These are phyloP conservation scores for Noccaea bulbosa DNA, from an alignment of 345 rosid genomes.

Conservation along the genomic window DNA sequence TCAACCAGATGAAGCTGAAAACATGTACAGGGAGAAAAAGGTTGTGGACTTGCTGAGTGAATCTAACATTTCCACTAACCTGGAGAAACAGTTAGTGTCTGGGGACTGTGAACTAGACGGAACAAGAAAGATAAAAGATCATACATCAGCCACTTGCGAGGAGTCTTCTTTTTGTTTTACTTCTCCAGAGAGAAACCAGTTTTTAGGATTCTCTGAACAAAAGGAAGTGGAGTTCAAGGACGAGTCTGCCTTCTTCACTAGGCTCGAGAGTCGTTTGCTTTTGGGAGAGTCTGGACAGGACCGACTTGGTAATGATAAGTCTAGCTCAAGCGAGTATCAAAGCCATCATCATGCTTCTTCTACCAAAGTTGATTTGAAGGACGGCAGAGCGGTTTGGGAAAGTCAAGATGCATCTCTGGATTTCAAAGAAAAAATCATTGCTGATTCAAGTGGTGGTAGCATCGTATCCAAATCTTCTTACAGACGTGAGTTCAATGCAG, in stretches of 20 bases:
- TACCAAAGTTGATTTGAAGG: not conserved
- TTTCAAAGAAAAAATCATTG: not conserved
- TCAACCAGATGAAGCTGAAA: slow-evolving; percentile 25
- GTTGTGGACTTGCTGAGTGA: slow-evolving; percentile 20
- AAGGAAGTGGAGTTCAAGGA: slow-evolving; percentile 18
- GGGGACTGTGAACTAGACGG: not conserved
- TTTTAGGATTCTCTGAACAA: not conserved
- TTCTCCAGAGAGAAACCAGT: not conserved
- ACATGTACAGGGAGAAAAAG: no score
- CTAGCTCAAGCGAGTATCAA: slow-evolving; percentile 16
- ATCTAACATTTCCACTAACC: slow-evolving; percentile 16
- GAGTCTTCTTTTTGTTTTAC: slow-evolving; percentile 14
- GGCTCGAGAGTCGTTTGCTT: not conserved
- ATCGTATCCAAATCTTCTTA: slow-evolving; percentile 3
- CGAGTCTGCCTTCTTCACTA: slow-evolving; percentile 26
- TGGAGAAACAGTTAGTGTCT: not conserved
- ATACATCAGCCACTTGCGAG: no score
- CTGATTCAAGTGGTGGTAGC: not conserved
- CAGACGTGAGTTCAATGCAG: no score
- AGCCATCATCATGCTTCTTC: slow-evolving; percentile 25
- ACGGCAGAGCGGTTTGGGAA: not conserved
- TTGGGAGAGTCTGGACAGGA: slow-evolving; percentile 27
- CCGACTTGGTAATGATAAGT: not conserved
- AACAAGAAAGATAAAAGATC: not conserved
- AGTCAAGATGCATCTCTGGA: slow-evolving; percentile 1